Evolutionary conservation across 2,329 filamentous ascomycete species (phyloP), one percentile per base, ranked within the genome.

Genomic region (Arachnopeziza araneosa): DNA sequence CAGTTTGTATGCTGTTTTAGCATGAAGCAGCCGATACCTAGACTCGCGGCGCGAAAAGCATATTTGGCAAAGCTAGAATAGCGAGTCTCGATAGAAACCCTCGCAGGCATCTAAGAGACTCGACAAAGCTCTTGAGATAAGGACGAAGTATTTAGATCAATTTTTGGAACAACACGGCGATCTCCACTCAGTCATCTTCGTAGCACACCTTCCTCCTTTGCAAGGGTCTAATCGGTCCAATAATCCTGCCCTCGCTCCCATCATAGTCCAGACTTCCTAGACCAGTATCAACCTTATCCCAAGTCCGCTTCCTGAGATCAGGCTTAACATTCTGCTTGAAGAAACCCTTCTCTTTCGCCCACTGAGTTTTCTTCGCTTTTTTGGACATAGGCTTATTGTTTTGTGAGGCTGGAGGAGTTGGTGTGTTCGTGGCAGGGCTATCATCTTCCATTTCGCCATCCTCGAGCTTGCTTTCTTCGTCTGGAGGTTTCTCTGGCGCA

Each of bases 231-330:
- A 69, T 64, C 10, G 66, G 60, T 24, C 64, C 36, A 44, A 44
- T 44, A 44, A 44, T 44, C 8, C 52, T 60, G 19, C 63, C 55
- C 21, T 73, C 72, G 23, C 74, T 68, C 55, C 81, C 79, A 62
- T 84, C 85, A 64, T 88, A 88, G 66, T 86, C 79, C 22, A 88
- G 75, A 51, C 78, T 80, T 60, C 82, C 82, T 59, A 87, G 74
- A 9, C 84, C 85, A 54, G 77, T 76, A 59, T 86, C 85, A 7
- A 88, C 85, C 21, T 85, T 76, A 65, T 88, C 85, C 85, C 85
- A 88, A 0, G 85, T 88, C 50, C 85, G 79, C 74, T 88, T 88
- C 54, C 85, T 79, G 63, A 88, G 69, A 67, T 88, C 85, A 1
- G 82, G 82, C 67, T 86, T 86, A 56, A 75, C 70, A 26, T 72